Evolutionary conservation across 2,329 filamentous ascomycete genomes (phyloP).

Genomic region (Aureobasidium sp.): DNA sequence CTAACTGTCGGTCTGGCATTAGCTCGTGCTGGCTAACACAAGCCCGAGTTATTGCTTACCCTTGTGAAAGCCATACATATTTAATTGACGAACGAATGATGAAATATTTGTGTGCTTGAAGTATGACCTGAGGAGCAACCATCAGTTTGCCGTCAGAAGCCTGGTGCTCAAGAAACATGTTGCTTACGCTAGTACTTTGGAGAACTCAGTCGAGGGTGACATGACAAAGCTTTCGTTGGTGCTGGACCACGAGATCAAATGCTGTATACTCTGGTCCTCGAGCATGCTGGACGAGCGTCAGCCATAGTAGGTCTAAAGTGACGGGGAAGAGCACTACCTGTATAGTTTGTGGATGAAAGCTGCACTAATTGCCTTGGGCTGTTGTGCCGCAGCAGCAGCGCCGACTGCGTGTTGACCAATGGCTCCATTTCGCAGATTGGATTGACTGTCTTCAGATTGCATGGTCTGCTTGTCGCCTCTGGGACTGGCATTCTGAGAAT

Average conservation of each 20-base stretch:
- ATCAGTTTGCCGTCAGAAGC: constrained; percentile 15
- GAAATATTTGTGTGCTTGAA: constrained; percentile 99
- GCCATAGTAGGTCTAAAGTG: neutral
- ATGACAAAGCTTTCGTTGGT: constrained; percentile 97
- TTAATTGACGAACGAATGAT: constrained; percentile 93
- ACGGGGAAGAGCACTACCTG: constrained; percentile 57
- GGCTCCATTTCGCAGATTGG: constrained; percentile 28
- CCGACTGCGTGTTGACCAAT: constrained; percentile 40
- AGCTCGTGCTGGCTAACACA: neutral
- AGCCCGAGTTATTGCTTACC: constrained; percentile 45
- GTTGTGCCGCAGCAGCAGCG: constrained; percentile 70
- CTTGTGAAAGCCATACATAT: constrained; percentile 99
- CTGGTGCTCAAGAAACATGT: constrained; percentile 9
- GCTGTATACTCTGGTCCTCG: constrained; percentile 85
- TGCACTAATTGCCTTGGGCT: constrained; percentile 96
- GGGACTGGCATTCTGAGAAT: constrained; percentile 39
- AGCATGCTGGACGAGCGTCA: constrained; percentile 66
- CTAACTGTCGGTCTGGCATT: constrained; percentile 57
- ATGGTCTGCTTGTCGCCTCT: constrained; percentile 40
- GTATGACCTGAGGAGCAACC: constrained; percentile 63
- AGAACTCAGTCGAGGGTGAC: constrained; percentile 95
- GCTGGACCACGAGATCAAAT: constrained; percentile 92
- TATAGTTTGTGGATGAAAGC: constrained; percentile 99
- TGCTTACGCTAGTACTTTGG: constrained; percentile 90
- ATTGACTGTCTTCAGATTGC: constrained; percentile 29